These are phyloP conservation scores for Sugiyamaella castrensis DNA, from an alignment of 1,139 yeast species.

Conservation along the genomic window DNA sequence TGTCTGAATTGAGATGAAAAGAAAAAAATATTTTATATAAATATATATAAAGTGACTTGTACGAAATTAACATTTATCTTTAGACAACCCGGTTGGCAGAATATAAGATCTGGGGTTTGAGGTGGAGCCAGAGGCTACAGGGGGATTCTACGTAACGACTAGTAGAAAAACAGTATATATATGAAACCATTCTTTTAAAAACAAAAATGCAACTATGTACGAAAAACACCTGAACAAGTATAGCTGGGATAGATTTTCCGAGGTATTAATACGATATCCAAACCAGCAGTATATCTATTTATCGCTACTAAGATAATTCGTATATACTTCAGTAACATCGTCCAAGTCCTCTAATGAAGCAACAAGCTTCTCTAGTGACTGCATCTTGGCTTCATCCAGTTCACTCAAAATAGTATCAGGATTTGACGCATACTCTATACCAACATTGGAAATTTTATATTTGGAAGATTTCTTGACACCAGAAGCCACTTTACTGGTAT, in stretches of 20 bases:
- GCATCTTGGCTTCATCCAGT: constrained; percentile 45
- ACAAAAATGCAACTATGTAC: no score
- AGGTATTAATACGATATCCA: not conserved
- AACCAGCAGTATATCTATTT: not conserved
- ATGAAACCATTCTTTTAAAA: no score
- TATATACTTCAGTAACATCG: constrained; percentile 76
- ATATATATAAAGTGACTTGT: not conserved
- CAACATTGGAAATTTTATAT: constrained; percentile 65
- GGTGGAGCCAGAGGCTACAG: no score
- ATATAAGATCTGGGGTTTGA: no score
- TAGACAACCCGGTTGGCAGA: no score
- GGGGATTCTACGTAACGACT: no score
- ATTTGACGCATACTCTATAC: constrained; percentile 64
- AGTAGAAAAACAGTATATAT: no score
- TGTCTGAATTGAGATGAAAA: not conserved
- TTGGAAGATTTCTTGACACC: constrained; percentile 47
- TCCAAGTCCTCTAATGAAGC: constrained; percentile 66
- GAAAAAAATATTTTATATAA: not conserved
- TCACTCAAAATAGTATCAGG: constrained; percentile 54
- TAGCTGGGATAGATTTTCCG: no score
- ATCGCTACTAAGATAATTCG: constrained; percentile 37
- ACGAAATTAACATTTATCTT: not conserved
- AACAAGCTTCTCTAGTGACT: constrained; percentile 57
- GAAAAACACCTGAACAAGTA: no score
- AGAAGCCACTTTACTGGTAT: constrained; percentile 60